These are phyloP conservation scores for Urostyla sp. DNA, from an alignment of 73 alveolate genomes.

Conservation along the genomic window DNA sequence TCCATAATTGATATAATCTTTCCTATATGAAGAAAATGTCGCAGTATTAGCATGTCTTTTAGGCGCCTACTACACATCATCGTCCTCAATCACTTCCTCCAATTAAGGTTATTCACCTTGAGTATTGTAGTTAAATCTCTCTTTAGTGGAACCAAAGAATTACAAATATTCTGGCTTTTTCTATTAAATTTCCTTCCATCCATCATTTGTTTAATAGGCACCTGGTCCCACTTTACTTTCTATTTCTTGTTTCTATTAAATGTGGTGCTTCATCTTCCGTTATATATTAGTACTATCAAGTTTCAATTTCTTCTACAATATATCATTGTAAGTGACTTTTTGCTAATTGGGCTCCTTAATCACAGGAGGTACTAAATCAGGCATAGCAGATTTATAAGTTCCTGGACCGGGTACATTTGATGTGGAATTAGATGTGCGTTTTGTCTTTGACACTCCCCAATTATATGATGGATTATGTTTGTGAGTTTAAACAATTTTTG, in stretches of 20 bases:
- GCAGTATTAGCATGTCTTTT: conserved; percentile 38
- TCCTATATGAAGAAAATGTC: conserved; percentile 26
- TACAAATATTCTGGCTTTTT: conserved; percentile 49
- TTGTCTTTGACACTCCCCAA: conserved; percentile 41
- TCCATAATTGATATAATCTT: conserved; percentile 2
- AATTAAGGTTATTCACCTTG: not conserved
- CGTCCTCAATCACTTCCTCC: not conserved
- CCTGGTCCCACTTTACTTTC: conserved; percentile 42
- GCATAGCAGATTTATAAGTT: not conserved
- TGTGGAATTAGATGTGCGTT: not conserved
- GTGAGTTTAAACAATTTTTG: not conserved
- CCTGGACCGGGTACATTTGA: conserved; percentile 48
- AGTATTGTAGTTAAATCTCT: not conserved
- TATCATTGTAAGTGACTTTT: not conserved
- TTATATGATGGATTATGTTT: conserved; percentile 37
- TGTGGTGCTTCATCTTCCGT: conserved; percentile 1
- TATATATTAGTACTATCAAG: not conserved
- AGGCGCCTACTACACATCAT: not conserved
- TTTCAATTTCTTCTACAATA: conserved; percentile 15
- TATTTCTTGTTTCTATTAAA: conserved; percentile 2
- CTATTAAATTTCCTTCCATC: conserved; percentile 1
- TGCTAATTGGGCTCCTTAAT: not conserved
- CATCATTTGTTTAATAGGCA: conserved; percentile 20
- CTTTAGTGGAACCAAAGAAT: conserved; percentile 54
- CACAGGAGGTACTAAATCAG: not conserved